Percentiles rank a stretch among this genome's conserved stretches.
Evolutionary conservation across 352 stramenopile species (phyloP).

Genomic region (Globisporangium acanthophoron): DNA sequence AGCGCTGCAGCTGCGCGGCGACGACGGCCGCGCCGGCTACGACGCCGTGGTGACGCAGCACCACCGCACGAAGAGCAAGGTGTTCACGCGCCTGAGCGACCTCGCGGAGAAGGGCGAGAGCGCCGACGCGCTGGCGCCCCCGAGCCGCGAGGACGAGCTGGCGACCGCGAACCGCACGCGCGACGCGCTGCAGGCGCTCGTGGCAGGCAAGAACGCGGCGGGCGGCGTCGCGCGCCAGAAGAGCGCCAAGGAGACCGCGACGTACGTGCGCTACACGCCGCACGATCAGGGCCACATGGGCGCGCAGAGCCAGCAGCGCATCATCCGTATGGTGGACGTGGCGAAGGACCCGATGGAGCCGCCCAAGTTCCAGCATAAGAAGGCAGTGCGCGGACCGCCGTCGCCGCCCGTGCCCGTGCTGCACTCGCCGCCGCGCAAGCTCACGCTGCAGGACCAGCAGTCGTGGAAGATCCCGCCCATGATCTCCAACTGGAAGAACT

Average conservation of each 20-base stretch:
- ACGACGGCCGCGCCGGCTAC: slow-evolving; percentile 88
- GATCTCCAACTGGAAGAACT: slow-evolving; percentile 99
- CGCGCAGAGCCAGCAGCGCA: slow-evolving; percentile 80
- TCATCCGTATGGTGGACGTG: slow-evolving; percentile 99
- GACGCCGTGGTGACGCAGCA: slow-evolving; percentile 97
- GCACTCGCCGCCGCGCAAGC: slow-evolving; percentile 90
- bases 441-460: slow-evolving; percentile 92
- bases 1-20: slow-evolving; percentile 91
- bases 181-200: slow-evolving; percentile 87
- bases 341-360: slow-evolving; percentile 99
- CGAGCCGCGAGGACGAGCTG: slow-evolving; percentile 54
- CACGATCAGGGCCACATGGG: slow-evolving; percentile 70
- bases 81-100: slow-evolving; percentile 93
- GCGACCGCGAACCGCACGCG: slow-evolving; percentile 65
- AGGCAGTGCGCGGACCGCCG: slow-evolving; percentile 90
- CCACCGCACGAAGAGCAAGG: slow-evolving; percentile 91
- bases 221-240: slow-evolving; percentile 87
- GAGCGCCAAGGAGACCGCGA: slow-evolving; percentile 75
- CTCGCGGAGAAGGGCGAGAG: slow-evolving; percentile 89
- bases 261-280: slow-evolving; percentile 84
- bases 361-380: slow-evolving; percentile 98
- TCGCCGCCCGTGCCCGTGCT: slow-evolving; percentile 89
- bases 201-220: slow-evolving; percentile 90
- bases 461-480: slow-evolving; percentile 99
- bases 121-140: slow-evolving; percentile 26